Conservation (phyloP, 106 monocot species). For the Acorus calamus region DNA sequence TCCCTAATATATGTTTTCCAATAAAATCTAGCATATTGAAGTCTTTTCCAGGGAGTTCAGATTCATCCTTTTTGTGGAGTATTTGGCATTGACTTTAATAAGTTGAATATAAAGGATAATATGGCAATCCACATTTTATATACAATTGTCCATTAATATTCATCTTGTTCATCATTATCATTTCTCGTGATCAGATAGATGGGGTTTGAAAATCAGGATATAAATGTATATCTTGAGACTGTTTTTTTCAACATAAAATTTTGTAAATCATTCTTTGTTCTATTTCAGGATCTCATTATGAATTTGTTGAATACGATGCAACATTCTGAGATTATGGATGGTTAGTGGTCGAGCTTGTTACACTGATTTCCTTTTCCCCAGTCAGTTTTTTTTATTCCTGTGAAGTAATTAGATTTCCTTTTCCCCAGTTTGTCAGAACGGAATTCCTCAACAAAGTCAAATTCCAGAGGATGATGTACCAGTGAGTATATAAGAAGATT, state of each 20-base stretch:
- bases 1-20: not conserved
- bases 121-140: no score
- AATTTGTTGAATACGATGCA: constrained; percentile 76
- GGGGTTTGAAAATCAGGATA: no score
- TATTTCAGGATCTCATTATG: constrained; percentile 64
- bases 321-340: constrained; percentile 49
- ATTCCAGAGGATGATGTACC: constrained; percentile 25
- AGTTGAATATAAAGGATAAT: no score
- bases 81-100: no score
- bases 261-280: constrained; percentile 3
- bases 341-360: constrained; percentile 20
- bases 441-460: constrained; percentile 27
- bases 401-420: constrained; percentile 6
- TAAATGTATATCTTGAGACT: no score
- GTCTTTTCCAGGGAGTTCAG: not conserved
- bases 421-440: constrained; percentile 34
- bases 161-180: no score
- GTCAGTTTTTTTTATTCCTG: no score
- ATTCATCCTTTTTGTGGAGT: no score
- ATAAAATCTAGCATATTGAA: not conserved
- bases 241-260: not conserved
- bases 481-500: constrained; percentile 19
- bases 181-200: no score
- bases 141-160: no score
- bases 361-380: no score